These are phyloP conservation scores for Fusarium papillatum DNA, from an alignment of 2,329 filamentous ascomycete genomes.

Conservation along the genomic window DNA sequence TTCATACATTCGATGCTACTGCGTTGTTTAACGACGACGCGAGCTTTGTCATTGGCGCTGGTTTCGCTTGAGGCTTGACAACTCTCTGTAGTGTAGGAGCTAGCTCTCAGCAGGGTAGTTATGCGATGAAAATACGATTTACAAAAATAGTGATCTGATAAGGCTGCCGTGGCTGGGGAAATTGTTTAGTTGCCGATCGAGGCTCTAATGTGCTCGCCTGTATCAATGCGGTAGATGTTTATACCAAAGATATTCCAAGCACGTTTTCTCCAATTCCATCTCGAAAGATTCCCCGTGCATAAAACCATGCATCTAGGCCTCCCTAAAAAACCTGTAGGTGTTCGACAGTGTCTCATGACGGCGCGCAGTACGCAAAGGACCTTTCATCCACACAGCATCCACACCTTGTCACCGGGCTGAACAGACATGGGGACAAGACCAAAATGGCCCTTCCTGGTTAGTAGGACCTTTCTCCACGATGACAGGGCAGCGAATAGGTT, in stretches of 20 bases:
- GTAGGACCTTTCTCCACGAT: neutral
- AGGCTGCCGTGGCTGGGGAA: neutral
- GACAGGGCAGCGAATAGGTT: neutral
- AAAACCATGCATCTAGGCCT: neutral
- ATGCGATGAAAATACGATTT: neutral
- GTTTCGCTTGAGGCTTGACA: neutral
- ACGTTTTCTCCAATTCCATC: neutral
- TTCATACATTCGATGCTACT: constrained; percentile 17
- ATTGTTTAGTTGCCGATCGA: neutral
- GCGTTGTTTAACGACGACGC: constrained; percentile 11
- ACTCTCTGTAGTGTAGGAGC: neutral
- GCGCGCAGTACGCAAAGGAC: neutral
- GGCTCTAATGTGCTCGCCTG: neutral
- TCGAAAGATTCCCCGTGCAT: neutral
- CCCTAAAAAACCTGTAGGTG: neutral
- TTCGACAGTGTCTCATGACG: neutral
- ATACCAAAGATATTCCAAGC: neutral
- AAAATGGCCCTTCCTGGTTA: neutral
- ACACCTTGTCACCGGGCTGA: neutral
- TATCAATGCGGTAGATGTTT: neutral
- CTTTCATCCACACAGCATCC: neutral
- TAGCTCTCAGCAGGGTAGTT: neutral
- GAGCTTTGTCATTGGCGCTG: constrained; percentile 6
- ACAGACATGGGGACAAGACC: neutral
- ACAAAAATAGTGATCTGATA: neutral